Conservation (phyloP, 1,139 yeast species). For the Saccharomyces hybrid region DNA sequence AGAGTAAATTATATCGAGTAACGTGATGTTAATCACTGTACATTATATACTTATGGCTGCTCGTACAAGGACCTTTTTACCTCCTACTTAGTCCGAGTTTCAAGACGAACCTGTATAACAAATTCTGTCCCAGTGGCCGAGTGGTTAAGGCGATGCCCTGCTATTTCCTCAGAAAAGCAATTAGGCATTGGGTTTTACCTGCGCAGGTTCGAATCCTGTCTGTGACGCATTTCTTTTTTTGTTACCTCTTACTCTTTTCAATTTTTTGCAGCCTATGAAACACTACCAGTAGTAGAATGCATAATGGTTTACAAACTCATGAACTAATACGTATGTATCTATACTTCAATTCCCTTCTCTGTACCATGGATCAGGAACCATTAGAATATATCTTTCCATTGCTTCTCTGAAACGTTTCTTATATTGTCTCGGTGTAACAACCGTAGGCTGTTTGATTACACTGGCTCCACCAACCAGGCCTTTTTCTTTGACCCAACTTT, state of each 20-base stretch:
- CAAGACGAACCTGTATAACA: not conserved
- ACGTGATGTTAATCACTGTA: not conserved
- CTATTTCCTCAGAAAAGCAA: constrained; percentile 36
- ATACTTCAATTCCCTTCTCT: constrained; percentile 25
- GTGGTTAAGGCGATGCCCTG: constrained; percentile 88
- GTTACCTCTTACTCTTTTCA: no score
- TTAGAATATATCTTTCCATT: constrained; percentile 88
- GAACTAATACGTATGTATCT: constrained; percentile 3
- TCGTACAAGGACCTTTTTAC: not conserved
- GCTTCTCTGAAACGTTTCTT: constrained; percentile 92
- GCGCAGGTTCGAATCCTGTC: constrained; percentile 63
- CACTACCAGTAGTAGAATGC: not conserved
- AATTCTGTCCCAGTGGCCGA: constrained; percentile 60
- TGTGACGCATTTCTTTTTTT: constrained; percentile 37
- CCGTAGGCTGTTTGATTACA: constrained; percentile 91
- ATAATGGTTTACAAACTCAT: not conserved
- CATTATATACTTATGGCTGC: not conserved
- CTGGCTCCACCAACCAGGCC: constrained; percentile 83
- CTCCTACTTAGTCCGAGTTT: not conserved
- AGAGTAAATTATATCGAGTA: not conserved
- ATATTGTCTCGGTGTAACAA: constrained; percentile 92
- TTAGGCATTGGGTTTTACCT: constrained; percentile 50
- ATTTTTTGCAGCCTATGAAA: no score
- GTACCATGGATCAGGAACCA: constrained; percentile 89
- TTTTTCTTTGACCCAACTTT: constrained; percentile 96